A percentile compares a stretch with the other conserved stretches of the same genome.
phyloP scores from a whole-genome alignment of 2,329 filamentous ascomycete species.

The Alternaria alternata region DNA sequence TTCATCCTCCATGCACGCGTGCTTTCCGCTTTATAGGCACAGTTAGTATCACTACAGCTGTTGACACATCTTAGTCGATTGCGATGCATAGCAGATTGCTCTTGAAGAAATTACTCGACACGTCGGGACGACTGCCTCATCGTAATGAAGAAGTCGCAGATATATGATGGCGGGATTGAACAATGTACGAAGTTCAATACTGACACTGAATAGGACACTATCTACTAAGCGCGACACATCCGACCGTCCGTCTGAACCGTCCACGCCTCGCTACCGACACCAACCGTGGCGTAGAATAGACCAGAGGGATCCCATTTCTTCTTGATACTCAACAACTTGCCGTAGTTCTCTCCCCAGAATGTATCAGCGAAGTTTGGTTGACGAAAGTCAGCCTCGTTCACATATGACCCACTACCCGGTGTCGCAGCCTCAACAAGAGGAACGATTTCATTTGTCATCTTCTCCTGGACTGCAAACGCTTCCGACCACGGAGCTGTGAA shows the following conservation, averaged over 20 bases:
- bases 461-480: constrained; percentile 21
- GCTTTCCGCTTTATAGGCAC: neutral
- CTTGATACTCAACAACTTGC: constrained; percentile 35
- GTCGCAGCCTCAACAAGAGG: constrained; percentile 30
- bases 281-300: constrained; percentile 40
- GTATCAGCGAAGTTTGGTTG: constrained; percentile 30
- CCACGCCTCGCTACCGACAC: constrained; percentile 42
- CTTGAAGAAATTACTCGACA: neutral
- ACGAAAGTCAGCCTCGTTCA: constrained; percentile 39
- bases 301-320: constrained; percentile 40
- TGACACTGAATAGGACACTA: neutral
- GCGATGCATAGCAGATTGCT: neutral
- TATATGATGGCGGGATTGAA: neutral
- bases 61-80: neutral
- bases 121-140: neutral
- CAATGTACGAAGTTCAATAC: neutral
- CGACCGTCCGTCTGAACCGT: constrained; percentile 19
- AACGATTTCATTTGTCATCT: constrained; percentile 28
- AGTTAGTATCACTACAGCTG: neutral
- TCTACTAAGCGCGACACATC: constrained; percentile 17
- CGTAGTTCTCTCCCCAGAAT: constrained; percentile 38
- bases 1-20: neutral
- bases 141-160: neutral
- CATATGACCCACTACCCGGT: constrained; percentile 31
- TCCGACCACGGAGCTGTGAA: constrained; percentile 31